phyloP scores from a whole-genome alignment of 768 basidiomycete species.

The Tylopilus sp. region DNA sequence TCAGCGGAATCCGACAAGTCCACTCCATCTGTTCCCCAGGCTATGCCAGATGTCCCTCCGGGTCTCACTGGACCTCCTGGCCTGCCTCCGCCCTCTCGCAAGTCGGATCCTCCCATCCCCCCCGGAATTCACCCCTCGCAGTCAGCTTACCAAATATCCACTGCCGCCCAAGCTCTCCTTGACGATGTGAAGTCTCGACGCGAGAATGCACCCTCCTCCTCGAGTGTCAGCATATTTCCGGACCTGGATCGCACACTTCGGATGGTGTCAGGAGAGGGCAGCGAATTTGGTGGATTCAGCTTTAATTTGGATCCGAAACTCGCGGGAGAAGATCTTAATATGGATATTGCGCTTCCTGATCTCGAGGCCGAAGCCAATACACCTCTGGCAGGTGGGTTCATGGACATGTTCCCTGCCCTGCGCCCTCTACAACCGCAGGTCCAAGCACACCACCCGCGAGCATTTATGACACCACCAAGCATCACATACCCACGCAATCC shows the following conservation, averaged over 20 bases:
- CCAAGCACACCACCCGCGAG: slow-evolving; percentile 26
- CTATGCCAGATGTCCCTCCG: slow-evolving; percentile 51
- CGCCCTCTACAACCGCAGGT: slow-evolving; percentile 32
- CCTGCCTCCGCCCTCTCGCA: slow-evolving; percentile 43
- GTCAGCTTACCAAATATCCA: slow-evolving; percentile 79
- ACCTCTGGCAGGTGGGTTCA: slow-evolving; percentile 64
- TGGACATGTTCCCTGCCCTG: slow-evolving; percentile 69
- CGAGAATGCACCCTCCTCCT: slow-evolving; percentile 46
- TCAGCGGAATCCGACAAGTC: slow-evolving; percentile 39
- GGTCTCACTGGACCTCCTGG: slow-evolving; percentile 60
- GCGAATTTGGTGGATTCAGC: slow-evolving; percentile 67
- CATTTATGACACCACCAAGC: slow-evolving; percentile 51
- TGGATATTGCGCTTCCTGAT: slow-evolving; percentile 43
- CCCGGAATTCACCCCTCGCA: slow-evolving; percentile 40
- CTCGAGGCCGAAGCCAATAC: slow-evolving; percentile 43
- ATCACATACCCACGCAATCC: slow-evolving; percentile 47
- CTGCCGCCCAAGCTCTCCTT: slow-evolving; percentile 76
- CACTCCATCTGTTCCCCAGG: slow-evolving; percentile 44
- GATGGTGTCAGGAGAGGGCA: slow-evolving; percentile 62
- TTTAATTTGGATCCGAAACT: slow-evolving; percentile 84
- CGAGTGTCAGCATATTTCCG: slow-evolving; percentile 69
- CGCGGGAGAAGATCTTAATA: slow-evolving; percentile 44
- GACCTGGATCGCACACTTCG: slow-evolving; percentile 85
- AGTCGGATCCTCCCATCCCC: slow-evolving; percentile 50
- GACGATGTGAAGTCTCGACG: slow-evolving; percentile 80